Conservation (phyloP, 495 filamentous ascomycete species). For the Choiromyces venosus region DNA sequence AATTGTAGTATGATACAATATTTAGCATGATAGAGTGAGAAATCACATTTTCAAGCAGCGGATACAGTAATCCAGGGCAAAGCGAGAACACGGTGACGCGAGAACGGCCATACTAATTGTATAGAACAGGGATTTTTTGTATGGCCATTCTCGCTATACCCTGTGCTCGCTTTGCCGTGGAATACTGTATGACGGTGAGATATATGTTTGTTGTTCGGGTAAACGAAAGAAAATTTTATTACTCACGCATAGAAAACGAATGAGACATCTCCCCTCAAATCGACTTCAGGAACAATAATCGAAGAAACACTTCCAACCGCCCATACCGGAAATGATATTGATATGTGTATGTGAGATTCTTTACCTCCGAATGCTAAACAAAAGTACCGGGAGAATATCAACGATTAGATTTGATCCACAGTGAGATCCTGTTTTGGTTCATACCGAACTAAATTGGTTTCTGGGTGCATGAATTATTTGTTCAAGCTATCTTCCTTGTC, state of each 20-base stretch:
- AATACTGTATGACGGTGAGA: not conserved
- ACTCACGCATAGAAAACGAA: conserved; percentile 1
- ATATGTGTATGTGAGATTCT: not conserved
- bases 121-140: no score
- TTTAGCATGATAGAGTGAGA: not conserved
- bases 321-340: not conserved
- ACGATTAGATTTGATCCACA: not conserved
- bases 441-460: not conserved
- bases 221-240: not conserved
- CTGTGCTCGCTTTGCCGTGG: no score
- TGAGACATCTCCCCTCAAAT: conserved; percentile 1
- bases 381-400: not conserved
- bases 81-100: no score
- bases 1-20: not conserved
- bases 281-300: not conserved
- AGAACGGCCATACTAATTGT: no score
- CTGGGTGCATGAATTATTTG: not conserved
- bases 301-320: not conserved
- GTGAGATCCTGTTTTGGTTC: not conserved
- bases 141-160: no score
- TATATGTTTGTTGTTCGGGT: not conserved
- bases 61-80: no score
- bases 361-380: not conserved
- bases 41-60: not conserved
- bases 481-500: not conserved